Base-by-base conservation (phyloP, 768 basidiomycete species). In the Tulasnella sp. region DNA sequence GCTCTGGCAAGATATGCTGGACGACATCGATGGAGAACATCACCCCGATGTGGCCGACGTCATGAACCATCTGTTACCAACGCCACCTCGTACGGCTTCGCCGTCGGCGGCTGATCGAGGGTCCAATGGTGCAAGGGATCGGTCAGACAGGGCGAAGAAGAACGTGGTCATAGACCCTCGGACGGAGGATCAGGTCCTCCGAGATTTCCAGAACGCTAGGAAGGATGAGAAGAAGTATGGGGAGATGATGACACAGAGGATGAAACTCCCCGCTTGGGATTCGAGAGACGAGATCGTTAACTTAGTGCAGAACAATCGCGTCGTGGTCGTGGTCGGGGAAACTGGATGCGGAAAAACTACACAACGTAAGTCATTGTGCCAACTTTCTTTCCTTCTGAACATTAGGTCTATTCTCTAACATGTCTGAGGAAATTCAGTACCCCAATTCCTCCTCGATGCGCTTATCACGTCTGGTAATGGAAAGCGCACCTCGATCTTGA, bases 341-440 rank as follows among this genome's bases (percentile, higher is more conserved):
- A 92, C 89, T 52, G 88, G 92, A 50, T 90, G 85, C 52, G 92
- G 92, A 25, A 97, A 97, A 70, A 92, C 90, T 1, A 92, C 90
- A 0, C 90, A 92, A 66, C 66, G 87, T 89, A 65, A 60, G 76
- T 62, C 21, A 21, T 38, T 38, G 29, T 51, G 30, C 2, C 29
- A 22, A 56, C 1, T 15, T 22, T 52, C 17, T 17, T 15, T 10
- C 38, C 52, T 22, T 24, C 38, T 9, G 2, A 10, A 45, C 22
- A 24, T 12, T 38, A 7, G 10, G n/a, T 27, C 60, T 0, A 46
- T 11, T 1, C 19, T 50, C 24, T 3, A 19, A 19, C 41, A 10
- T 43, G 10, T 22, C 24, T 49, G 48, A 22, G 17, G 22, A 9
- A 15, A 41, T 17, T 49, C 66, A 84, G 85, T 93, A 5, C 92